These are phyloP conservation scores for Cladobotryum mycophilum DNA, from an alignment of 2,329 filamentous ascomycete species.

Conservation along the genomic window DNA sequence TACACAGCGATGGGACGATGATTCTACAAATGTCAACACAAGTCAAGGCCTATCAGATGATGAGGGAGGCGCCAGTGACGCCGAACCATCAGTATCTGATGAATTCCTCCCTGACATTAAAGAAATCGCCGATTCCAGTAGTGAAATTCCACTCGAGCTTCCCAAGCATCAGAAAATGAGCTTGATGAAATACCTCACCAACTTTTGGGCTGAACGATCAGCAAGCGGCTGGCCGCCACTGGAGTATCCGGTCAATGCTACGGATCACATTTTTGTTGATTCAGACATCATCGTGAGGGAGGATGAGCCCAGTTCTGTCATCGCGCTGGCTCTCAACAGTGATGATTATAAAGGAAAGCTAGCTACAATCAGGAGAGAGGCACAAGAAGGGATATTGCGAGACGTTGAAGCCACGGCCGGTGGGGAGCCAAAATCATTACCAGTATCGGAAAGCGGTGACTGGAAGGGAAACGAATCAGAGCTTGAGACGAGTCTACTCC, in stretches of 20 bases:
- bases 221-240: slow-evolving; percentile 89
- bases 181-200: slow-evolving; percentile 89
- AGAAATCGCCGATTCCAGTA: slow-evolving; percentile 56
- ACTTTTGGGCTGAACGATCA: slow-evolving; percentile 97
- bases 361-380: slow-evolving; percentile 53
- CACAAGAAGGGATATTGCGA: slow-evolving; percentile 36
- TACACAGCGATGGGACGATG: slow-evolving; percentile 21
- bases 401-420: slow-evolving; percentile 27
- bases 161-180: slow-evolving; percentile 91
- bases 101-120: slow-evolving; percentile 60
- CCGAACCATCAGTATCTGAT: slow-evolving; percentile 62
- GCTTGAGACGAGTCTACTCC: slow-evolving; percentile 78
- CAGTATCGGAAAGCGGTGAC: slow-evolving; percentile 31
- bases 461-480: slow-evolving; percentile 56
- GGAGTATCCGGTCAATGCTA: slow-evolving; percentile 82
- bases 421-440: slow-evolving; percentile 22
- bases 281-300: slow-evolving; percentile 96
- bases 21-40: slow-evolving; percentile 21
- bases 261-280: slow-evolving; percentile 94
- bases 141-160: slow-evolving; percentile 63
- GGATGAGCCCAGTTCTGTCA: slow-evolving; percentile 93
- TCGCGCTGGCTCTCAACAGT: slow-evolving; percentile 85
- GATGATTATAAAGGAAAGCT: slow-evolving; percentile 82
- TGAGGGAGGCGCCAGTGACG: slow-evolving; percentile 64
- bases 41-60: slow-evolving; percentile 60